A percentile compares a stretch with the other conserved stretches of the same genome.
Conservation (phyloP, 2,329 filamentous ascomycete species). For the Parastagonospora avenae region DNA sequence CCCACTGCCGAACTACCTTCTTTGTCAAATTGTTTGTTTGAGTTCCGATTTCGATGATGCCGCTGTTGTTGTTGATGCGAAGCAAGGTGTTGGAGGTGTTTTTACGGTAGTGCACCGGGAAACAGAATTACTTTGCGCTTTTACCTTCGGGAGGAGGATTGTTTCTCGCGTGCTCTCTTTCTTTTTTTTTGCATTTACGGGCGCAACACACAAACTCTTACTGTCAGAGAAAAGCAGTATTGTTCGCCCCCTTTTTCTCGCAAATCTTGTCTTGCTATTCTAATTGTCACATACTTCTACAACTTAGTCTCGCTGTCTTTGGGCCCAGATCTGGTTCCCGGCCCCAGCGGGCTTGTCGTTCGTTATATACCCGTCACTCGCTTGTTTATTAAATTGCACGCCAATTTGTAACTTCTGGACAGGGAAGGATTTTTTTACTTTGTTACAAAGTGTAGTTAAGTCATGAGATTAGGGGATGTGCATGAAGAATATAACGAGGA, state of each 20-base stretch:
- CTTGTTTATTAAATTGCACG: background rate
- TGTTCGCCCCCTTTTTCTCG: background rate
- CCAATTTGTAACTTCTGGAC: background rate
- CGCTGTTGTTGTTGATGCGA: slow-evolving; percentile 2
- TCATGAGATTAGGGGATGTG: background rate
- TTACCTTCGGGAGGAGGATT: background rate
- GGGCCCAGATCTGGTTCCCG: background rate
- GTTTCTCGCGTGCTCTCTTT: background rate
- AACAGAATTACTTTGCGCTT: slow-evolving; percentile 17
- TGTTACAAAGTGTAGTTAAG: background rate
- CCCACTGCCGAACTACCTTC: slow-evolving; percentile 1
- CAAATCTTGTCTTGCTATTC: background rate
- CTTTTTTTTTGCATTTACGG: background rate
- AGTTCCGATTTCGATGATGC: slow-evolving; percentile 12
- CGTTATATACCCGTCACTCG: slow-evolving; percentile 6
- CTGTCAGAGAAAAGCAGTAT: background rate
- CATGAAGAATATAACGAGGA: background rate
- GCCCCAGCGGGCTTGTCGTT: background rate
- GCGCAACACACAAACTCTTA: too few species aligned
- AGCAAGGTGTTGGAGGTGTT: slow-evolving; percentile 47
- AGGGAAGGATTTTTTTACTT: background rate
- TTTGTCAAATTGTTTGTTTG: slow-evolving; percentile 10
- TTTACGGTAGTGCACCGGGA: slow-evolving; percentile 42
- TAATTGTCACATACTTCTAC: background rate
- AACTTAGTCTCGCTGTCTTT: background rate